Conservation (phyloP, 768 basidiomycete species). For the Paxillus ammoniavirescens region DNA sequence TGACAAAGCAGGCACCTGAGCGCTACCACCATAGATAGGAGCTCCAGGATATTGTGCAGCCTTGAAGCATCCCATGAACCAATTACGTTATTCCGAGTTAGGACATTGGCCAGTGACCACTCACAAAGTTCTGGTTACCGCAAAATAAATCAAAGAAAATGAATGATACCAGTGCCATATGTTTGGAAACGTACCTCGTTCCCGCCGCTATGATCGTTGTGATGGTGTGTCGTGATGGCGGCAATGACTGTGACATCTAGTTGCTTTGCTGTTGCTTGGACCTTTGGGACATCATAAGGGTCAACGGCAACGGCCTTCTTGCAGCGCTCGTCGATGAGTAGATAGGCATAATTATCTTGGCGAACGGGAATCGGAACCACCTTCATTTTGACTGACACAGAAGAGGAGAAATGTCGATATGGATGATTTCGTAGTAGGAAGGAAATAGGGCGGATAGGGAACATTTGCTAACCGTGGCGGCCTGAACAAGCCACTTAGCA, state of each 20-base stretch:
- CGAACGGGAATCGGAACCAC: slow-evolving; percentile 78
- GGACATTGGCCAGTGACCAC: slow-evolving; percentile 8
- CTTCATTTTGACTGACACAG: slow-evolving; percentile 48
- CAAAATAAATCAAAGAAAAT: background rate
- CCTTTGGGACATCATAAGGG: slow-evolving; percentile 72
- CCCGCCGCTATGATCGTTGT: slow-evolving; percentile 86
- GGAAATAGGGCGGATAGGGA: slow-evolving; percentile 1
- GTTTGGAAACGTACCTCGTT: slow-evolving; percentile 55
- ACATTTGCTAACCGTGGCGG: background rate
- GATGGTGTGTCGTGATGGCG: slow-evolving; percentile 89
- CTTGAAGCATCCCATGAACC: slow-evolving; percentile 32
- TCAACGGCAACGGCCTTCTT: slow-evolving; percentile 78
- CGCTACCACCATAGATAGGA: slow-evolving; percentile 78
- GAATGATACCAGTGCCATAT: background rate
- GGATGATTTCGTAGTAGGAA: slow-evolving; percentile 1
- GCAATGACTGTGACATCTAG: slow-evolving; percentile 68
- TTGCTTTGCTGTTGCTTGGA: slow-evolving; percentile 57
- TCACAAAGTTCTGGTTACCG: slow-evolving; percentile 28
- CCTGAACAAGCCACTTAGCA: too few species aligned
- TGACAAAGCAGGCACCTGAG: slow-evolving; percentile 63
- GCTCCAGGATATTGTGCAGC: slow-evolving; percentile 42
- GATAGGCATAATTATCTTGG: slow-evolving; percentile 83
- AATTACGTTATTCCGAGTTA: background rate
- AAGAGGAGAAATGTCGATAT: slow-evolving; percentile 17
- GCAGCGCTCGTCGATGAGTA: slow-evolving; percentile 67